phyloP scores from a whole-genome alignment of 208 protist genomes.

The Giardia duodenalis region DNA sequence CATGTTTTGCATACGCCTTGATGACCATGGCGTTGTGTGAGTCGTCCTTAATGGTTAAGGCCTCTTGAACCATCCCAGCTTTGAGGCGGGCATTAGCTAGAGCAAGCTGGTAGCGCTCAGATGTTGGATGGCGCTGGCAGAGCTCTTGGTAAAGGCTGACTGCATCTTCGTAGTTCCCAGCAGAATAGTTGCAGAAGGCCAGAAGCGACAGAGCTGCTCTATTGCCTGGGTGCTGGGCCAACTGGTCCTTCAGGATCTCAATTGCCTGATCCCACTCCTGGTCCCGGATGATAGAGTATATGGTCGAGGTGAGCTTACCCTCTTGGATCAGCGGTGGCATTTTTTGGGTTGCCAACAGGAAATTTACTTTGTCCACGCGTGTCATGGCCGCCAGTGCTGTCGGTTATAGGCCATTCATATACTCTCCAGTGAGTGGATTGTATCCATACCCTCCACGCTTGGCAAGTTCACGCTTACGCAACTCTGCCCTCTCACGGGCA shows the following conservation, averaged over 20 bases:
- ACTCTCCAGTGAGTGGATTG: slow-evolving; percentile 9
- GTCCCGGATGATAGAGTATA: neutral
- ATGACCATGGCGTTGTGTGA: neutral
- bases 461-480: neutral
- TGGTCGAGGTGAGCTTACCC: neutral
- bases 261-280: slow-evolving; percentile 5
- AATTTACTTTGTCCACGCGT: too few species aligned
- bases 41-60: neutral
- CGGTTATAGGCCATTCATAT: neutral
- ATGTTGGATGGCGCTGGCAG: neutral
- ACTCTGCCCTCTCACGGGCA: neutral
- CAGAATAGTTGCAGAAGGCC: slow-evolving; percentile 23
- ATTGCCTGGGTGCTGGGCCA: neutral
- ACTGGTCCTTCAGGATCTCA: neutral
- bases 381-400: too few species aligned
- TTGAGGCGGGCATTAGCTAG: slow-evolving; percentile 16
- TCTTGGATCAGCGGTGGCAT: neutral
- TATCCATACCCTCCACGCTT: neutral
- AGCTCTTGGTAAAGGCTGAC: neutral
- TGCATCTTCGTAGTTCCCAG: neutral
- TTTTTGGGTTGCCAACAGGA: too few species aligned
- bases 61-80: neutral
- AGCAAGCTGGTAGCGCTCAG: neutral
- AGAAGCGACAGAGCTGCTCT: neutral
- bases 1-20: slow-evolving; percentile 9